These are phyloP conservation scores for Aspergillus piperis DNA, from an alignment of 2,329 filamentous ascomycete genomes.

Conservation along the genomic window DNA sequence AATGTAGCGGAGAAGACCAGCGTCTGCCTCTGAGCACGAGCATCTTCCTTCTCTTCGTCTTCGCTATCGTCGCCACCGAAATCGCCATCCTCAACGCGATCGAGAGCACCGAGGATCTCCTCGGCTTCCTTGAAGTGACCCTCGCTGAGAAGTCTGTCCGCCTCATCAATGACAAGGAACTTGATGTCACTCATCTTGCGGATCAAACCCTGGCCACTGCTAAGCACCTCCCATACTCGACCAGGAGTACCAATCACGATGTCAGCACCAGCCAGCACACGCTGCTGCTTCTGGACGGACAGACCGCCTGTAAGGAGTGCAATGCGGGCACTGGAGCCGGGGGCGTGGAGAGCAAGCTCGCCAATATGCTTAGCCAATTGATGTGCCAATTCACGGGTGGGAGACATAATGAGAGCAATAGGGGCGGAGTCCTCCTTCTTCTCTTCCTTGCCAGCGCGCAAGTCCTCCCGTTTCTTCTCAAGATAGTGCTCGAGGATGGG, in stretches of 20 bases:
- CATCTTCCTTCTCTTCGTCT: constrained; percentile 47
- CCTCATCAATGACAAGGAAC: constrained; percentile 91
- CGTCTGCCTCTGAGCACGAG: constrained; percentile 65
- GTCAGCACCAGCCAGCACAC: constrained; percentile 79
- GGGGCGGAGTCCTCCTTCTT: constrained; percentile 53
- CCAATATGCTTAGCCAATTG: constrained; percentile 84
- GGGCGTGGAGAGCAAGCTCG: constrained; percentile 67
- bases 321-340: constrained; percentile 63
- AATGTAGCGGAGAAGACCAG: constrained; percentile 97
- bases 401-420: constrained; percentile 79
- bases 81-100: constrained; percentile 58
- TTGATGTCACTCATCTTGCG: constrained; percentile 69
- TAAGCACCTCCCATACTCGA: constrained; percentile 90
- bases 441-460: constrained; percentile 36
- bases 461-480: constrained; percentile 41
- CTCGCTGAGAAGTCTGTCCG: constrained; percentile 85
- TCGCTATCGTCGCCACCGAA: constrained; percentile 29
- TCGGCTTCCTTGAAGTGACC: constrained; percentile 95
- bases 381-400: constrained; percentile 90
- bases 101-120: constrained; percentile 79
- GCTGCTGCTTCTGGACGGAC: constrained; percentile 91
- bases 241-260: constrained; percentile 94
- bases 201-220: constrained; percentile 69
- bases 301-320: constrained; percentile 89
- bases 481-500: constrained; percentile 88